Conservation (phyloP, 768 basidiomycete genomes). For the Fistulinella prunicolor region DNA sequence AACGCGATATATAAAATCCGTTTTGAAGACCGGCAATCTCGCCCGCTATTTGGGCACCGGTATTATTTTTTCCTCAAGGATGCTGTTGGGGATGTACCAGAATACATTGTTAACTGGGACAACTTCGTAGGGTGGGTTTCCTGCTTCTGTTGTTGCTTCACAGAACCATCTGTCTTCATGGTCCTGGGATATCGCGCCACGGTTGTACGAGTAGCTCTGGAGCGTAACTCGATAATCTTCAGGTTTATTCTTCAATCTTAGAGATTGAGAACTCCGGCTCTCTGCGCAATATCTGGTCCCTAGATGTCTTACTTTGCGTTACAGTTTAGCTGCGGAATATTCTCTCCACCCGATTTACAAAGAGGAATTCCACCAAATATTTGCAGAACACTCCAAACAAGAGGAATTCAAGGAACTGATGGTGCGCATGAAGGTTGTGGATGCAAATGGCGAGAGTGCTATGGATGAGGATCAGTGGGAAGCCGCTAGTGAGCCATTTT, state of each 20-base stretch:
- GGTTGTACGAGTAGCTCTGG: not conserved
- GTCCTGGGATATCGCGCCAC: not conserved
- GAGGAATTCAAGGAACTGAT: conserved; percentile 81
- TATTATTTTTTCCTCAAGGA: conserved; percentile 94
- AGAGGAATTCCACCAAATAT: conserved; percentile 89
- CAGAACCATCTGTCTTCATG: not conserved
- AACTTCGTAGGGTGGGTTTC: conserved; percentile 74
- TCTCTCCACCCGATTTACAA: conserved; percentile 71
- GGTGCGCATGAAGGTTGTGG: conserved; percentile 89
- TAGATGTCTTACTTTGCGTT: conserved; percentile 10
- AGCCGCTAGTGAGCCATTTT: conserved; percentile 81
- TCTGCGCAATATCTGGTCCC: too few species aligned
- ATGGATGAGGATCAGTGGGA: conserved; percentile 98
- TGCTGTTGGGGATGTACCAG: conserved; percentile 96
- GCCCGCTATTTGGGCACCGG: conserved; percentile 79
- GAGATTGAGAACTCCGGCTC: not conserved
- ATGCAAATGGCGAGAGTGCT: conserved; percentile 78
- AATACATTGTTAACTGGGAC: conserved; percentile 96
- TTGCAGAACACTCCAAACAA: conserved; percentile 73
- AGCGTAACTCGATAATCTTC: too few species aligned
- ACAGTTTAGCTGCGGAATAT: conserved; percentile 82
- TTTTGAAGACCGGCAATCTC: conserved; percentile 68
- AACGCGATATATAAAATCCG: conserved; percentile 88
- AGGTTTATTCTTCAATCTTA: not conserved
- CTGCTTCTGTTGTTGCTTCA: not conserved